A percentile compares a stretch with the other conserved stretches of the same genome.
phyloP scores from a whole-genome alignment of 495 filamentous ascomycete genomes.

The Podospora didyma region DNA sequence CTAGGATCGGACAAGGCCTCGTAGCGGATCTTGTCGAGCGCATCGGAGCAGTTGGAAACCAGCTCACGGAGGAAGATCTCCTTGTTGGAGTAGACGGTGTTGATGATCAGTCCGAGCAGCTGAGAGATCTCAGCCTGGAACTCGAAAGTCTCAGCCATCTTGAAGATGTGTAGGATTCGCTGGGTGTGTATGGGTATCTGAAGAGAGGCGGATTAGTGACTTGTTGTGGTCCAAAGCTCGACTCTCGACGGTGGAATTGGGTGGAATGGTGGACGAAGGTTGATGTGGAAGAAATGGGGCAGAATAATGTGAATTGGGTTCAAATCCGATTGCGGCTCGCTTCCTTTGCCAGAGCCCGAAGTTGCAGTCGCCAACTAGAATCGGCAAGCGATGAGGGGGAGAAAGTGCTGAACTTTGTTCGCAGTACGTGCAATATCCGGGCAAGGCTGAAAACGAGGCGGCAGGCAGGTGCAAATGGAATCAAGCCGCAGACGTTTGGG shows the following conservation, averaged over 20 bases:
- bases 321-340: too few species aligned
- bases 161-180: conserved; percentile 33
- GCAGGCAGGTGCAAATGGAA: background rate
- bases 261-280: background rate
- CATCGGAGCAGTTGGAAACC: conserved; percentile 97
- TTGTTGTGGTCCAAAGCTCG: background rate
- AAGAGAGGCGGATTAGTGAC: conserved; percentile 5
- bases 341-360: background rate
- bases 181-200: conserved; percentile 21
- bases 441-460: conserved; percentile 4
- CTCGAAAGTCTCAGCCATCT: conserved; percentile 95
- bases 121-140: conserved; percentile 99
- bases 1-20: conserved; percentile 93
- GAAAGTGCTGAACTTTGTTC: background rate
- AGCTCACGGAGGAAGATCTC: conserved; percentile 99
- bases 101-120: conserved; percentile 98
- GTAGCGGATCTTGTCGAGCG: conserved; percentile 99
- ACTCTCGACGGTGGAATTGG: background rate
- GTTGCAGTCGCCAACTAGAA: background rate
- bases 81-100: conserved; percentile 99
- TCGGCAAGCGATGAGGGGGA: background rate
- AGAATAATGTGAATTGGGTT: too few species aligned
- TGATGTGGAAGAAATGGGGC: too few species aligned
- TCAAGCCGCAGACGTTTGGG: background rate
- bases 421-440: background rate